Conservation (phyloP, 768 basidiomycete genomes). For the Leccinum boreale region DNA sequence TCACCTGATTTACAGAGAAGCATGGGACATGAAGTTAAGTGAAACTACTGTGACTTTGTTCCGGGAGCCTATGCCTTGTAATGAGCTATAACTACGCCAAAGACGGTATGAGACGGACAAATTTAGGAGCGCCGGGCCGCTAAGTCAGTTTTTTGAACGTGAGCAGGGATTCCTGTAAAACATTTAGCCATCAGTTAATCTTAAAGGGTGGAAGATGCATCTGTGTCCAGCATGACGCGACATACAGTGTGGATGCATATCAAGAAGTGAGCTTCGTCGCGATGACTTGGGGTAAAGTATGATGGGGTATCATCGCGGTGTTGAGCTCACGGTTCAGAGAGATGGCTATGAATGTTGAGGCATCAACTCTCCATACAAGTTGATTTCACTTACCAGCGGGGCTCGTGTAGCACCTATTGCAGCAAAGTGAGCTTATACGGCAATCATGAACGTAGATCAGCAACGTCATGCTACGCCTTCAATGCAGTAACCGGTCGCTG, state of each 20-base stretch:
- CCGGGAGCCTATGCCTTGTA: not conserved
- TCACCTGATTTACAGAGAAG: not conserved
- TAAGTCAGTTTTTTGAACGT: not conserved
- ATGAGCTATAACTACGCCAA: not conserved
- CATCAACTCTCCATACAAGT: not conserved
- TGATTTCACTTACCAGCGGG: not conserved
- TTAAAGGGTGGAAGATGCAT: not conserved
- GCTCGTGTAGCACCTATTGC: not conserved
- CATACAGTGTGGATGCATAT: not conserved
- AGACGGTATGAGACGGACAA: not conserved
- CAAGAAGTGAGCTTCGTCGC: not conserved
- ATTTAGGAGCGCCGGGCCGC: not conserved
- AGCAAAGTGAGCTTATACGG: not conserved
- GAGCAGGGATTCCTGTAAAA: not conserved
- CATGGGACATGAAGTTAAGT: not conserved
- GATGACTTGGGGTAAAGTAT: not conserved
- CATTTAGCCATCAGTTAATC: not conserved
- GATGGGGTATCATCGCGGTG: not conserved
- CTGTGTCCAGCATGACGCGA: not conserved
- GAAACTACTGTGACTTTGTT: not conserved
- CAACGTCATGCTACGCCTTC: not conserved
- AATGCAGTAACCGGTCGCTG: not conserved
- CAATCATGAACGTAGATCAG: not conserved
- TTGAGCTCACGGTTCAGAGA: not conserved
- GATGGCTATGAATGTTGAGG: not conserved